Evolutionary conservation across 2,329 filamentous ascomycete genomes (phyloP), one percentile per base, ranked within the genome.

Genomic region (Penicillium sp.): DNA sequence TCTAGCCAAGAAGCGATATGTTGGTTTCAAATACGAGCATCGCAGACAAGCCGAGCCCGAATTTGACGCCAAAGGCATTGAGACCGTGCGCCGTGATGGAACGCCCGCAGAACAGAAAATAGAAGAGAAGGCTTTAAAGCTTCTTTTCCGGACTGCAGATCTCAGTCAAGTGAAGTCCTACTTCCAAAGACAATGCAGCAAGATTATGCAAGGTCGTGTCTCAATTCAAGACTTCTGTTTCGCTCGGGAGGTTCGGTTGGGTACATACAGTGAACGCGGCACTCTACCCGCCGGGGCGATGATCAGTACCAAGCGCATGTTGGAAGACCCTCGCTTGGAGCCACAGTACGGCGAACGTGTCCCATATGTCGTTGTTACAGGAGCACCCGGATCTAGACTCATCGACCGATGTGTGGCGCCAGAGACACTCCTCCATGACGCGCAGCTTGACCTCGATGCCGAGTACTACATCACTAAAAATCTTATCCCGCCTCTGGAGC

Each of bases 401-500:
- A 88, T 92, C 65, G 94, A 98, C 74, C 89, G 95, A 13, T 96
- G 92, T 71, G 90, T 99, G 0, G 86, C 91, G 35, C 95, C 95
- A 0, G 92, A 97, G 68, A 87, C 88, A 10, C 81, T 98, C 4
- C 82, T 98, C 1, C 80, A 85, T 54, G 91, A 91, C 64, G 86
- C 90, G 22, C 86, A 94, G 67, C 85, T 89, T 52, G 88, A 92
- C 67, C 84, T 99, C 18, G 95, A 99, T 70, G 89, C 93, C 0
- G 92, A 97, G 67, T 99, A 99, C 77, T 99, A 99, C 79, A 98
- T 99, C 69, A 87, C 85, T 18, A 98, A 97, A 79, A 98, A 97
- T 72, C 73, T 99, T 9, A 96, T 99, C 51, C 95, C 95, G 6
- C 95, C 95, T 0, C 83, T 99, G 0, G 94, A 98, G 75, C 88